Evolutionary conservation across 2,329 filamentous ascomycete genomes (phyloP).

Genomic region (Scolecobasidium constrictum): DNA sequence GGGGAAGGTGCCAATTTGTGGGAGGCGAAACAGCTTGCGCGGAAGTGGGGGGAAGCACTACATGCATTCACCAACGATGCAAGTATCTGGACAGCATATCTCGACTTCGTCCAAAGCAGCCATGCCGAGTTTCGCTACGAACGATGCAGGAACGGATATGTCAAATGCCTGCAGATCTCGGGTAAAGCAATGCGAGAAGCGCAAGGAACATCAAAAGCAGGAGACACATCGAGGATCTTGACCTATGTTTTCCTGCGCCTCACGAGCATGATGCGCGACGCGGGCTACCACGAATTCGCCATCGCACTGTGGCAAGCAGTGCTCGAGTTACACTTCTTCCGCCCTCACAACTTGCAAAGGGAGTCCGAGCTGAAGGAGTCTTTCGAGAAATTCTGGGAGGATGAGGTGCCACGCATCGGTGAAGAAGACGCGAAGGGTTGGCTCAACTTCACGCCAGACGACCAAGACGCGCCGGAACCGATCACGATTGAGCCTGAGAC

Average conservation of each 20-base stretch:
- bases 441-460: conserved; percentile 34
- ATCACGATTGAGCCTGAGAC: not conserved
- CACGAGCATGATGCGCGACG: conserved; percentile 63
- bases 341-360: conserved; percentile 29
- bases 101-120: conserved; percentile 61
- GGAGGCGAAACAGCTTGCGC: conserved; percentile 49
- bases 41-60: conserved; percentile 56
- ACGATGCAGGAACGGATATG: conserved; percentile 47
- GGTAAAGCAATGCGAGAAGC: conserved; percentile 14
- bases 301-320: conserved; percentile 74
- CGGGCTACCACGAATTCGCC: conserved; percentile 68
- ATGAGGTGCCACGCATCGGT: conserved; percentile 67
- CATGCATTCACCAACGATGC: conserved; percentile 46
- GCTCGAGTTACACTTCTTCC: conserved; percentile 60
- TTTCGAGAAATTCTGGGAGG: conserved; percentile 78
- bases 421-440: conserved; percentile 64
- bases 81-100: conserved; percentile 59
- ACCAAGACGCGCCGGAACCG: not conserved
- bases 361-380: conserved; percentile 14
- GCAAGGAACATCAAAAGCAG: conserved; percentile 9
- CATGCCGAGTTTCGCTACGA: conserved; percentile 59
- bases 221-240: conserved; percentile 26
- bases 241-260: conserved; percentile 65
- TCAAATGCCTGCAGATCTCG: conserved; percentile 43
- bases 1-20: conserved; percentile 64